phyloP scores from a whole-genome alignment of 164 flowering plant genomes.

The Umbellularia californica region DNA sequence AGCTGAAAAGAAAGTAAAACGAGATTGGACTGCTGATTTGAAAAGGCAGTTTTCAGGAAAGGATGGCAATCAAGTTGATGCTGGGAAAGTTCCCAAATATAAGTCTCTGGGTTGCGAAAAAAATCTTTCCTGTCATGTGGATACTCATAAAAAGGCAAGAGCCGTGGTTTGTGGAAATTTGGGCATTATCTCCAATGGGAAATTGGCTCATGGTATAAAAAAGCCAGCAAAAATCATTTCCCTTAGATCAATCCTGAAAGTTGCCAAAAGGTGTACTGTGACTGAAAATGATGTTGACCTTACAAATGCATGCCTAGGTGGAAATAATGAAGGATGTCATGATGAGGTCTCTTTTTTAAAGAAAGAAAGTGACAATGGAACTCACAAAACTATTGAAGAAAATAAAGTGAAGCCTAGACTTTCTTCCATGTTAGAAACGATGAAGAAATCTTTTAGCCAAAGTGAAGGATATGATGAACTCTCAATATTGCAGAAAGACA shows the following conservation, averaged over 20 bases:
- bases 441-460: slow-evolving; percentile 10
- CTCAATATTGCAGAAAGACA: slow-evolving; percentile 11
- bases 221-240: slow-evolving; percentile 49
- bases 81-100: slow-evolving; percentile 12
- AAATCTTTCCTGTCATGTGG: slow-evolving; percentile 11
- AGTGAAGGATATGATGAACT: slow-evolving; percentile 16
- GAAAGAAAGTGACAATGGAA: slow-evolving; percentile 20
- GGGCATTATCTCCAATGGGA: slow-evolving; percentile 50
- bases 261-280: slow-evolving; percentile 27
- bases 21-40: slow-evolving; percentile 8
- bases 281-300: slow-evolving; percentile 14
- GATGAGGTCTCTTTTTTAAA: slow-evolving; percentile 9
- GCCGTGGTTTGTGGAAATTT: slow-evolving; percentile 54
- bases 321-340: slow-evolving; percentile 6
- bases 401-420: slow-evolving; percentile 11
- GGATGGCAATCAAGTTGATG: slow-evolving; percentile 13
- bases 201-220: slow-evolving; percentile 15
- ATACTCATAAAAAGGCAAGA: slow-evolving; percentile 19
- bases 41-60: slow-evolving; percentile 1
- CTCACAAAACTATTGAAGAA: slow-evolving; percentile 3
- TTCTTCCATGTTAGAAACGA: slow-evolving; percentile 9
- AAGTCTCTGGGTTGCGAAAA: slow-evolving; percentile 9
- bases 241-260: slow-evolving; percentile 39
- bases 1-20: slow-evolving; percentile 22
- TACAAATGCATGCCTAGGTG: slow-evolving; percentile 11